Evolutionary conservation across 768 basidiomycete species (phyloP).

Genomic region (Naematelia encephala): DNA sequence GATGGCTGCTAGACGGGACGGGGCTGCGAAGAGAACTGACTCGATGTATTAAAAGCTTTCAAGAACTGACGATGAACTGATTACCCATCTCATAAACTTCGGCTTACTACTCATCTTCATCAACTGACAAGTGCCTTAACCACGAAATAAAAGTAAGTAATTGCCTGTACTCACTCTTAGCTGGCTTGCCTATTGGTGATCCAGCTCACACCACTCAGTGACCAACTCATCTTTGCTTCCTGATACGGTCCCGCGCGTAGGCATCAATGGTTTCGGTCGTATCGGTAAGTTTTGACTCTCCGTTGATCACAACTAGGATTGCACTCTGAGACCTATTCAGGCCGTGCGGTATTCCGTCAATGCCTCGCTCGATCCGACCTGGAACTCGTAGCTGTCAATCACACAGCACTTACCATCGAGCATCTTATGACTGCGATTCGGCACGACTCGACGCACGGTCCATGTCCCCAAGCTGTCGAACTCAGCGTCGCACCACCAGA

Average conservation of each 20-base stretch:
- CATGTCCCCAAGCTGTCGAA: conserved; percentile 22
- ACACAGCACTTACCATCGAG: conserved; percentile 48
- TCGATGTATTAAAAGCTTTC: too few relatives aligned
- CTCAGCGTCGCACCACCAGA: conserved; percentile 29
- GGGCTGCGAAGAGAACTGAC: too few relatives aligned
- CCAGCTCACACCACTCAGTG: not conserved
- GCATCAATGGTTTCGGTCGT: conserved; percentile 51
- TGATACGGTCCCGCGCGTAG: conserved; percentile 18
- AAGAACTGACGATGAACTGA: too few relatives aligned
- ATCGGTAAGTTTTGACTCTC: conserved; percentile 47
- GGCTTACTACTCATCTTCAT: too few relatives aligned
- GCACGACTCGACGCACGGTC: conserved; percentile 51
- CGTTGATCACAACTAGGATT: not conserved
- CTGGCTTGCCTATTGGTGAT: not conserved
- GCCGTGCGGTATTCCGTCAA: conserved; percentile 26
- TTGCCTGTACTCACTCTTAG: too few relatives aligned
- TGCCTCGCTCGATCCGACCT: conserved; percentile 26
- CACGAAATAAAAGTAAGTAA: too few relatives aligned
- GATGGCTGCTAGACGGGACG: not conserved
- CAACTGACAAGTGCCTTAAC: too few relatives aligned
- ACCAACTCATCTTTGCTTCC: not conserved
- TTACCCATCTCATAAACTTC: too few relatives aligned
- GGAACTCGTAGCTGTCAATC: conserved; percentile 49
- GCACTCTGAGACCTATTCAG: conserved; percentile 3
- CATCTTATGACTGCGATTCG: conserved; percentile 47